Evolutionary conservation across 306 rosid genomes (phyloP).

Genomic region (Gleditsia sinensis): DNA sequence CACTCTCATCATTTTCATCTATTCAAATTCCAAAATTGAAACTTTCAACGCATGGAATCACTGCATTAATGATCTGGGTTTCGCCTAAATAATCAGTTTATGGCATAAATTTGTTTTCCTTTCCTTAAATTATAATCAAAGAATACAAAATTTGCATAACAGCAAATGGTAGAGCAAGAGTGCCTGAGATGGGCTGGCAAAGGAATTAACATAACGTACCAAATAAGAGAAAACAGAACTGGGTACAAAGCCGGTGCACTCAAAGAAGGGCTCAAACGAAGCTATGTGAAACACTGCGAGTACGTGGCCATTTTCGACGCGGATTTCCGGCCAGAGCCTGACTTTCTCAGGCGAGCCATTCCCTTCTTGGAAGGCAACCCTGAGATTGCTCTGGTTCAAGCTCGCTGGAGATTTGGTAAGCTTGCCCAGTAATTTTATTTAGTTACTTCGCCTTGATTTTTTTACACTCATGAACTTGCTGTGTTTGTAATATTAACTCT

Average conservation of each 20-base stretch:
- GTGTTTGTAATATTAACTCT: constrained; percentile 19
- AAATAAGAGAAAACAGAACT: constrained; percentile 78
- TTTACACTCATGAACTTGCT: neutral
- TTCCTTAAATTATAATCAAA: too few relatives aligned
- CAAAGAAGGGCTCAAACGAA: constrained; percentile 88
- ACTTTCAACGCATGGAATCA: neutral
- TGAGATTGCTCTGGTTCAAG: constrained; percentile 87
- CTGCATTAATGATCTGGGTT: constrained; percentile 27
- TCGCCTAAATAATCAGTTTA: neutral
- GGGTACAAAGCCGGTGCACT: constrained; percentile 98
- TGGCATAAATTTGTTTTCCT: neutral
- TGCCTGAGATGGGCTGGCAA: constrained; percentile 97
- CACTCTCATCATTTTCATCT: neutral
- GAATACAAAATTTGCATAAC: neutral
- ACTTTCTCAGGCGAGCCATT: constrained; percentile 80
- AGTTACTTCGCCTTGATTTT: neutral
- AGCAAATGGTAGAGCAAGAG: constrained; percentile 97
- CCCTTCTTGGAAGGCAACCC: constrained; percentile 86
- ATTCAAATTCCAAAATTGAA: constrained; percentile 11
- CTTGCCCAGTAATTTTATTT: neutral
- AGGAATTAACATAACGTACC: constrained; percentile 82
- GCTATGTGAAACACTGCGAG: constrained; percentile 89
- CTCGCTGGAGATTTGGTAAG: constrained; percentile 98
- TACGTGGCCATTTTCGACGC: constrained; percentile 94
- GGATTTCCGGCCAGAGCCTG: constrained; percentile 92